Base-by-base conservation (phyloP, 2,329 filamentous ascomycete species). In the Colletotrichum sp. region DNA sequence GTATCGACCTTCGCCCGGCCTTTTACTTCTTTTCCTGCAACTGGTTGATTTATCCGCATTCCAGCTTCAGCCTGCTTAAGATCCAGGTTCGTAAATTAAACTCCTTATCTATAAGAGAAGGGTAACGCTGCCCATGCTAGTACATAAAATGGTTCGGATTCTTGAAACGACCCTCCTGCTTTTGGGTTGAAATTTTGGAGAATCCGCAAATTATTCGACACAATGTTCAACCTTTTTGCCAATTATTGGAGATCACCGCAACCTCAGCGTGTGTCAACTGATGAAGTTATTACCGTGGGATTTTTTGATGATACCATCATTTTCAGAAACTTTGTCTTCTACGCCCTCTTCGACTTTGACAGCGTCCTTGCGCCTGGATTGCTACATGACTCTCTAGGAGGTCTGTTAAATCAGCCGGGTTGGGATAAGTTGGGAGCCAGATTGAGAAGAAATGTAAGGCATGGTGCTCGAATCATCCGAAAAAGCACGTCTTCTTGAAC, bases 221-320 rank as follows among this genome's bases (percentile, higher is more conserved):
- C 15, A 13, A 67, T 67, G 36, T n/a, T 67, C 15, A 21, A n/a
- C 64, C 21, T 34, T 9, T 55, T 67, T n/a, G 8, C 28, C 13
- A 34, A 38, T 7, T 18, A 12, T 18, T 28, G 36, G 36, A 66
- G 66, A 16, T 5, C 61, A 10, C 61, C 61, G 30, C 24, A 18
- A 8, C 24, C 24, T 28, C 55, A 72, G 26, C 70, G 70, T 24
- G 61, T 72, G 18, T 78, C 3, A 75, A 81, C 30, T 71, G 80
- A 82, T 60, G 71, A 55, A 3, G 78, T 82, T 16, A 65, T 81
- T 6, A 80, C 80, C 5, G 52, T 82, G 8, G 76, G 73, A 60
- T 82, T 77, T 55, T 81, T 80, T 24, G 82, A 83, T 52, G 78
- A 82, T 48, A 79, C 76, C 6, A 60, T 78, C 9, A 74, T 82